Percentiles rank a stretch among this genome's conserved stretches.
Conservation (phyloP, 345 rosid genomes). For the Draba incana region DNA sequence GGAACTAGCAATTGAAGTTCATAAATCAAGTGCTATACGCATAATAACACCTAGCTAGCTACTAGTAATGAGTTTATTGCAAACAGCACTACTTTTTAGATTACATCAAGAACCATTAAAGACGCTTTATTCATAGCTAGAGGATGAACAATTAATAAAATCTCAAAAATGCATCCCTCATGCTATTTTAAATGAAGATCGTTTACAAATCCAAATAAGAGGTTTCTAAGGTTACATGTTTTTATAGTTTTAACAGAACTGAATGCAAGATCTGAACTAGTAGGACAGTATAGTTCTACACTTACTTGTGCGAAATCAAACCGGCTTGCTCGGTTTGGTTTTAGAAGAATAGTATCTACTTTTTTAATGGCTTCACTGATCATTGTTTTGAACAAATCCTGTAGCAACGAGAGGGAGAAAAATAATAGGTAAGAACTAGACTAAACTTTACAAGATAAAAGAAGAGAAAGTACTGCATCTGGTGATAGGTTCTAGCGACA, state of each 20-base stretch:
- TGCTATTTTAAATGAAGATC: slow-evolving; percentile 5
- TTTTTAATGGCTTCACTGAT: slow-evolving; percentile 55
- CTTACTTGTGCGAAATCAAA: slow-evolving; percentile 71
- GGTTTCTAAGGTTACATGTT: slow-evolving; percentile 11
- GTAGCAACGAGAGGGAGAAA: slow-evolving; percentile 14
- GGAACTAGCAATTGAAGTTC: background rate
- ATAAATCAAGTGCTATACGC: slow-evolving; percentile 18
- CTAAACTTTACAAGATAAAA: slow-evolving; percentile 12
- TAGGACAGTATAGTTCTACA: slow-evolving; percentile 15
- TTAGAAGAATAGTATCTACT: slow-evolving; percentile 52
- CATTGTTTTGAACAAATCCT: slow-evolving; percentile 94
- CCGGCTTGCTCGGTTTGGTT: slow-evolving; percentile 55
- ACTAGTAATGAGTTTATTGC: slow-evolving; percentile 19
- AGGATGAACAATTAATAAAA: slow-evolving; percentile 11
- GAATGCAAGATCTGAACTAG: slow-evolving; percentile 21
- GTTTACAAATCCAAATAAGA: slow-evolving; percentile 12
- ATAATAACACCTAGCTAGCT: slow-evolving; percentile 24
- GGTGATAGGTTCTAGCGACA: slow-evolving; percentile 35
- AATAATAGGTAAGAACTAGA: slow-evolving; percentile 14
- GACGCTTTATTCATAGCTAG: slow-evolving; percentile 9
- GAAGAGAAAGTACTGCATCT: slow-evolving; percentile 16
- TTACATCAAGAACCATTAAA: slow-evolving; percentile 5
- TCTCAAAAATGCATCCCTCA: slow-evolving; percentile 1
- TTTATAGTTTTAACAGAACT: slow-evolving; percentile 3
- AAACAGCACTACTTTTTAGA: slow-evolving; percentile 5